phyloP scores from a whole-genome alignment of 2,329 filamentous ascomycete genomes.

The Venturia nashicola region DNA sequence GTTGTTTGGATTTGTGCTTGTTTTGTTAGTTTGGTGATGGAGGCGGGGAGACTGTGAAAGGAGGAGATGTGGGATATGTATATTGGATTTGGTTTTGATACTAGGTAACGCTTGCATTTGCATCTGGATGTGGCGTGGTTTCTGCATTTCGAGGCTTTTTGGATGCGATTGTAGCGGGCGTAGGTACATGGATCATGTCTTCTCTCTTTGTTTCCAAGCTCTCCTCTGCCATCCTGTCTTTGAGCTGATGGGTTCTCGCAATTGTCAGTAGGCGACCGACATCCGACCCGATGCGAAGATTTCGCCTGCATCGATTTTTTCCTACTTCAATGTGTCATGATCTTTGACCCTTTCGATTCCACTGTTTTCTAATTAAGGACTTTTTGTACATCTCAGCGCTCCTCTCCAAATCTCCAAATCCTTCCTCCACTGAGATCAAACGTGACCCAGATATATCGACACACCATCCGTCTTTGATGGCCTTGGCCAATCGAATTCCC shows the following conservation, averaged over 20 bases:
- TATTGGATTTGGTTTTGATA: neutral
- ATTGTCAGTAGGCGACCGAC: neutral
- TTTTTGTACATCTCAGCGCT: too few species aligned
- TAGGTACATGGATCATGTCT: neutral
- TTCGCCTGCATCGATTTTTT: too few species aligned
- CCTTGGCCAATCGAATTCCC: too few species aligned
- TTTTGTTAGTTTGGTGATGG: conserved; percentile 2
- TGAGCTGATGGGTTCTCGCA: neutral
- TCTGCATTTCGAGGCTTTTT: neutral
- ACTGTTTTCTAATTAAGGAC: too few species aligned
- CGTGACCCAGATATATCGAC: too few species aligned
- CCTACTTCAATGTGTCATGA: too few species aligned
- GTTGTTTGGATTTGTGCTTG: conserved; percentile 11
- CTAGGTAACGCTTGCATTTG: neutral
- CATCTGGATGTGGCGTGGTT: neutral
- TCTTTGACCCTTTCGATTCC: too few species aligned
- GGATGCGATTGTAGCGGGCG: neutral
- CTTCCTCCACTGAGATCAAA: too few species aligned
- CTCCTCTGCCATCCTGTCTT: neutral
- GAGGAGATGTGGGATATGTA: neutral
- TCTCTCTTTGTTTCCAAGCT: neutral
- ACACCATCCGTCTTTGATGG: too few species aligned
- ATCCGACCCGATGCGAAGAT: too few species aligned
- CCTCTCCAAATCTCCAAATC: too few species aligned
- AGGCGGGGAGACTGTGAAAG: too few species aligned